Evolutionary conservation across 2,329 filamentous ascomycete species (phyloP).

Genomic region (Rhinocladiella similis): DNA sequence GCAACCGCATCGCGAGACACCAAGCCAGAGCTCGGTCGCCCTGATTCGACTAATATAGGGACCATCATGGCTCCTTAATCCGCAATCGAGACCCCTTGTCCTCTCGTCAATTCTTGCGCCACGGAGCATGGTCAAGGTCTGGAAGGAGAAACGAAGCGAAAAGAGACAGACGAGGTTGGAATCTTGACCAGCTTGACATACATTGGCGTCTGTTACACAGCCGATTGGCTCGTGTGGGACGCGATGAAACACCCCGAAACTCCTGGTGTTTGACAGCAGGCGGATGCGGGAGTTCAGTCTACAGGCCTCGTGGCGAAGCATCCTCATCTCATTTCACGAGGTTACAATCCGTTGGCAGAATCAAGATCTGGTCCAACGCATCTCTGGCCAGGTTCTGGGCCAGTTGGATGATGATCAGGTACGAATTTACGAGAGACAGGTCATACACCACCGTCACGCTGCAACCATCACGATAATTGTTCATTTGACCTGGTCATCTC

Average conservation of each 20-base stretch:
- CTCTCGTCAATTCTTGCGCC: constrained; percentile 3
- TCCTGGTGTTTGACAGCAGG: constrained; percentile 15
- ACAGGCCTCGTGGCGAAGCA: background rate
- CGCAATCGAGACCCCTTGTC: background rate
- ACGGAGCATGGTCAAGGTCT: background rate
- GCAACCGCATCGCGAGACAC: constrained; percentile 11
- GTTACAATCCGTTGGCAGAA: background rate
- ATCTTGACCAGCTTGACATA: constrained; percentile 2
- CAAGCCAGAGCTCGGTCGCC: constrained; percentile 1
- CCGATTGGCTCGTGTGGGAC: constrained; percentile 17
- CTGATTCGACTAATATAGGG: constrained; percentile 10
- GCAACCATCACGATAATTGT: background rate
- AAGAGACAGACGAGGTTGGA: constrained; percentile 7
- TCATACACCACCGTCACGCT: constrained; percentile 1
- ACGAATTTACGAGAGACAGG: background rate
- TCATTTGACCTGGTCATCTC: constrained; percentile 20
- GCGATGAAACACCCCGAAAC: constrained; percentile 24
- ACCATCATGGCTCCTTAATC: constrained; percentile 14
- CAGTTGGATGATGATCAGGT: background rate
- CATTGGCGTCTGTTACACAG: background rate
- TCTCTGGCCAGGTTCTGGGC: background rate
- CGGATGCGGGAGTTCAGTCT: background rate
- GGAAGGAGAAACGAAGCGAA: background rate
- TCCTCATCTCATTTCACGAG: background rate
- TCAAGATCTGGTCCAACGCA: background rate